Evolutionary conservation across 441 rosid species (phyloP), one percentile per base, ranked within the genome.

Genomic region (Jatropha podagrica): DNA sequence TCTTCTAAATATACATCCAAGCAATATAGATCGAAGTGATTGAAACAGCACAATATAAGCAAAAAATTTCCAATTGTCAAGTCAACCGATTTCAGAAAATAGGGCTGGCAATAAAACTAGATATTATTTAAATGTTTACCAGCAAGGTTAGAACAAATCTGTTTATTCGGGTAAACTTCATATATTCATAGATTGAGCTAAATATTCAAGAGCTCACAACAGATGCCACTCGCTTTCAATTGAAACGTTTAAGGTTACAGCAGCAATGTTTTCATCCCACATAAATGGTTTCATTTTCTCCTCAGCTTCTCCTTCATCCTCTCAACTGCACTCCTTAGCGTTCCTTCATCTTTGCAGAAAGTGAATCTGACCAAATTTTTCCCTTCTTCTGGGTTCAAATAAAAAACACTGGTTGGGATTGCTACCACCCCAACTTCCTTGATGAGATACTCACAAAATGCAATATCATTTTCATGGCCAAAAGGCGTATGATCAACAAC

Each of bases 371-470:
- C 97, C 83, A 94, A 78, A 62, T 90, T 87, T 89, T 92, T 94
- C 58, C 98, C 97, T 2, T 92, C 97, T 82, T 91, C 96, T 0
- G 97, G 94, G 78, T 94, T 90, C 74, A 92, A 67, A 87, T 88
- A 93, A 85, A 95, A 93, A 8, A 87, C 94, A 4, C 97, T 91
- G 0, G 97, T 91, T 0, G 97, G 95, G 48, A 94, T 94, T 0
- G 97, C 95, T 26, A 83, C 97, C 15, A 92, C 97, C 11, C 97
- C 97, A 23, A 94, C 95, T 84, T 94, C 94, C 87, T 93, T 87
- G 76, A 94, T 92, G 71, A 92, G 85, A 83, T 88, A 87, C 83
- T 94, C 97, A 15, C 99, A 95, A 83, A 93, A 95, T 0, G 87
- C 89, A 7, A 95, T 69, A 79, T 95, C 99, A 23, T 89, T 85